A percentile compares a stretch with the other conserved stretches of the same genome.
Evolutionary conservation across 352 stramenopile species (phyloP).

Genomic region (Globisporangium nagaii): DNA sequence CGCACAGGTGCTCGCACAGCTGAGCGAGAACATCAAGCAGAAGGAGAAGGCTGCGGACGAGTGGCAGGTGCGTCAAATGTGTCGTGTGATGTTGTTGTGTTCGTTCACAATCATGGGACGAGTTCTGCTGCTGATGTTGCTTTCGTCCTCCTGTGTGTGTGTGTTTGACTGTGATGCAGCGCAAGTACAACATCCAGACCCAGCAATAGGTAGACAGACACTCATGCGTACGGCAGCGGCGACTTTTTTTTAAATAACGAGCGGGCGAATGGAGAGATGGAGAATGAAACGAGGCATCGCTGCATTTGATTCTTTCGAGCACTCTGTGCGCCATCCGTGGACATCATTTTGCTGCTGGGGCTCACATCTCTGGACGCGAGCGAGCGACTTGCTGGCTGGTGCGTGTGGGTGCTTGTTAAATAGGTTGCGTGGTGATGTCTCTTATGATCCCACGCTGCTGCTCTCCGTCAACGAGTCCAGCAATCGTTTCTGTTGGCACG

Average conservation of each 20-base stretch:
- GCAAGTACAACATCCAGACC: constrained; percentile 84
- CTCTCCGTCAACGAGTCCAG: constrained; percentile 42
- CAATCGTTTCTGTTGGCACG: constrained; percentile 56
- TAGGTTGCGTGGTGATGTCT: neutral
- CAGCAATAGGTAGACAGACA: constrained; percentile 44
- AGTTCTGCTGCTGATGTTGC: neutral
- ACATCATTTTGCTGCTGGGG: too few species aligned
- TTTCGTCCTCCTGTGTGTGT: neutral
- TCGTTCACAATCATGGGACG: too few species aligned
- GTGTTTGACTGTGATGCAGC: constrained; percentile 17
- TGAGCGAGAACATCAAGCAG: constrained; percentile 78
- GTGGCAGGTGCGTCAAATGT: constrained; percentile 55
- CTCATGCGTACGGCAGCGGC: neutral
- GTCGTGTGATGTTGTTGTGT: neutral
- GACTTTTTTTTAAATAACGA: neutral
- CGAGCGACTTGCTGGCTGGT: too few species aligned
- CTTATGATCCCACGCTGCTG: neutral
- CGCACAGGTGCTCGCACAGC: constrained; percentile 62
- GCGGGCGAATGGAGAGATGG: constrained; percentile 4
- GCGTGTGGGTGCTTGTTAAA: constrained; percentile 1
- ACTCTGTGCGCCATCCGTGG: too few species aligned
- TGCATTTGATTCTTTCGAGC: too few species aligned
- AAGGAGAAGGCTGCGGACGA: constrained; percentile 81
- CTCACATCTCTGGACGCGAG: too few species aligned
- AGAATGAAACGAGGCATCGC: neutral